Evolutionary conservation across 176 grass and related monocot species (phyloP).

Genomic region (Lolium rigidum): DNA sequence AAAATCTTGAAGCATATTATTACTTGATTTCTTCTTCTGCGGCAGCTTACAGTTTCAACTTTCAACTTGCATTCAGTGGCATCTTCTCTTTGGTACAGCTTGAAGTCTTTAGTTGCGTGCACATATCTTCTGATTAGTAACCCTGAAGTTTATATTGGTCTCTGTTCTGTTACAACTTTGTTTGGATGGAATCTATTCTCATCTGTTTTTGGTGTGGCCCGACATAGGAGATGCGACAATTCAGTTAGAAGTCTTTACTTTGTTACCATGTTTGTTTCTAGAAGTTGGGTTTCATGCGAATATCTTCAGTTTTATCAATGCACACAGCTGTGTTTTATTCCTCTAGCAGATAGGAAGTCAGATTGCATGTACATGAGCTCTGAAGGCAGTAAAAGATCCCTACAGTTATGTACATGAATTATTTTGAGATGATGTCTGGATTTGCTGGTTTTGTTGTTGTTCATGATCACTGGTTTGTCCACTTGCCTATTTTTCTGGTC

Average conservation of each 20-base stretch:
- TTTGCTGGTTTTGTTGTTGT: not conserved
- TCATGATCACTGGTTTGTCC: not conserved
- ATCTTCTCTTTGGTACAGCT: not conserved
- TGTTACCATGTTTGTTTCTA: not conserved
- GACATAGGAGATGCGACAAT: not conserved
- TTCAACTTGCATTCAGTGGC: not conserved
- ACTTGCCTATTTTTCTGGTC: not conserved
- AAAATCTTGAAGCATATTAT: not conserved
- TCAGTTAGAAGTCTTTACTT: not conserved
- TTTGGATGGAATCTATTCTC: not conserved
- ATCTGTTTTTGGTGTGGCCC: not conserved
- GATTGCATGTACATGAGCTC: not conserved
- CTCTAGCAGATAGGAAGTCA: too few species aligned
- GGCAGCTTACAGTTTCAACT: conserved; percentile 9
- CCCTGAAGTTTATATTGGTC: not conserved
- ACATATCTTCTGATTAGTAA: not conserved
- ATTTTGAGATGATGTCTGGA: not conserved
- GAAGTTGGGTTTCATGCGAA: not conserved
- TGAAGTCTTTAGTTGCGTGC: not conserved
- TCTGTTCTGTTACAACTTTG: too few species aligned
- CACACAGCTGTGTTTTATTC: not conserved
- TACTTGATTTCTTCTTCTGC: not conserved
- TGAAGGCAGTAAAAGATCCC: not conserved
- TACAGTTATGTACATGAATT: not conserved
- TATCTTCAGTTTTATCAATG: not conserved